These are phyloP conservation scores for Gamsiella multidivaricata DNA, from an alignment of 192 early-diverging fungal species.

Conservation along the genomic window DNA sequence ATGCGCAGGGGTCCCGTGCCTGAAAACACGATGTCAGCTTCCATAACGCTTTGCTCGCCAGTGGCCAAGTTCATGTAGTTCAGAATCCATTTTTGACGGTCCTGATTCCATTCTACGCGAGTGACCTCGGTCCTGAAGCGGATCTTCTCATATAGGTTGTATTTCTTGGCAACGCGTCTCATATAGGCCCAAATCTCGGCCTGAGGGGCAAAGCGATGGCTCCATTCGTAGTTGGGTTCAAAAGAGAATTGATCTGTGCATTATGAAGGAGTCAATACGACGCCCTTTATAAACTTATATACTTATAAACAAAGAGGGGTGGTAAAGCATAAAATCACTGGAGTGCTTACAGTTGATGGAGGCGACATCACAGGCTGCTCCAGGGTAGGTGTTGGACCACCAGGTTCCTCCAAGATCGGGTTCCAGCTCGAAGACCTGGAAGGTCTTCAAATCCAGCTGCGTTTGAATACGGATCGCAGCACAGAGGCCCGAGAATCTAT, in stretches of 20 bases:
- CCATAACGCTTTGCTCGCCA: slow-evolving; percentile 23
- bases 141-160: slow-evolving; percentile 56
- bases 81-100: slow-evolving; percentile 50
- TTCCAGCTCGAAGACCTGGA: slow-evolving; percentile 57
- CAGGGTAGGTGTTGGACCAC: slow-evolving; percentile 61
- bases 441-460: slow-evolving; percentile 54
- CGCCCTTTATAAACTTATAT: no score
- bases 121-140: slow-evolving; percentile 58
- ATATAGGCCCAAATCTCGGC: slow-evolving; percentile 61
- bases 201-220: slow-evolving; percentile 43
- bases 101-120: slow-evolving; percentile 41
- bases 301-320: no score
- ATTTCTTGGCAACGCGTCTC: slow-evolving; percentile 44
- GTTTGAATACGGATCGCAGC: slow-evolving; percentile 63
- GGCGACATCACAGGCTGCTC: slow-evolving; percentile 65
- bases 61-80: slow-evolving; percentile 37
- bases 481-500: slow-evolving; percentile 61
- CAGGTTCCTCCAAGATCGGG: slow-evolving; percentile 66
- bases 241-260: slow-evolving; percentile 40
- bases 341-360: slow-evolving; percentile 60
- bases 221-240: slow-evolving; percentile 61
- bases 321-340: no score
- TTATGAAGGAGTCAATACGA: no score
- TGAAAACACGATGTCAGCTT: slow-evolving; percentile 51
- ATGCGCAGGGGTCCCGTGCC: slow-evolving; percentile 62